Evolutionary conservation across 2,329 filamentous ascomycete species (phyloP).

Genomic region (Sporothrix protearum): DNA sequence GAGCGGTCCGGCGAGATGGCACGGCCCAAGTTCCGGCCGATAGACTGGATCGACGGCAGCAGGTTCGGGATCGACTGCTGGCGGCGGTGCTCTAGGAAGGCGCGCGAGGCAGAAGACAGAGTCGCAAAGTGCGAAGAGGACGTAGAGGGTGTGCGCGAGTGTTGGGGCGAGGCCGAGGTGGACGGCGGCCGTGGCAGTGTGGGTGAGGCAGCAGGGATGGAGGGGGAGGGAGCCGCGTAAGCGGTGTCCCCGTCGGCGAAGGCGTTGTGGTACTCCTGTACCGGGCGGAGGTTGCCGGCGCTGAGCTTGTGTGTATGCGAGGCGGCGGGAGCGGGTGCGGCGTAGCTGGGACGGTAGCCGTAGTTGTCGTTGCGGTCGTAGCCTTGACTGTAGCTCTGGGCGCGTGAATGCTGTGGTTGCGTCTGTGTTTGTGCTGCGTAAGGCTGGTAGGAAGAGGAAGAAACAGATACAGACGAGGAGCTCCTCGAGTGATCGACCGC

Average conservation of each 20-base stretch:
- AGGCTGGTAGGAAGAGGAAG: conserved; percentile 1
- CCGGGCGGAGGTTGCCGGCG: conserved; percentile 27
- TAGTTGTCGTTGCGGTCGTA: conserved; percentile 22
- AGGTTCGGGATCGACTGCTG: conserved; percentile 39
- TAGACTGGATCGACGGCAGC: conserved; percentile 31
- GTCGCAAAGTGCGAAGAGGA: conserved; percentile 23
- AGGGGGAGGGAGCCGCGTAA: conserved; percentile 14
- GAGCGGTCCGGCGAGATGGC: conserved; percentile 28
- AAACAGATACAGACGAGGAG: neutral
- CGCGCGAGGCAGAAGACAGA: conserved; percentile 27
- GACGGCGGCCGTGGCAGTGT: conserved; percentile 14
- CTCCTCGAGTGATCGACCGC: conserved; percentile 8
- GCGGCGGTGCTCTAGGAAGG: conserved; percentile 34
- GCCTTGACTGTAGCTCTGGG: conserved; percentile 22
- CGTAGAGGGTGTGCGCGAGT: neutral
- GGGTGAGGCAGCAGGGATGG: neutral
- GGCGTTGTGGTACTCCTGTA: conserved; percentile 37
- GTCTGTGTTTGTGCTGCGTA: conserved; percentile 12
- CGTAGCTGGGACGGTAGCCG: conserved; percentile 21
- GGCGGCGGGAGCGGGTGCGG: conserved; percentile 15
- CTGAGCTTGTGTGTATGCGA: conserved; percentile 9
- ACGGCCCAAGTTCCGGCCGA: conserved; percentile 26
- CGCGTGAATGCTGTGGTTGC: neutral
- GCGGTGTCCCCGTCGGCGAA: conserved; percentile 32
- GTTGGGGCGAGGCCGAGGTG: neutral